Base-by-base conservation (phyloP, 805 yeast species). In the Schizosaccharomyces pombe region DNA sequence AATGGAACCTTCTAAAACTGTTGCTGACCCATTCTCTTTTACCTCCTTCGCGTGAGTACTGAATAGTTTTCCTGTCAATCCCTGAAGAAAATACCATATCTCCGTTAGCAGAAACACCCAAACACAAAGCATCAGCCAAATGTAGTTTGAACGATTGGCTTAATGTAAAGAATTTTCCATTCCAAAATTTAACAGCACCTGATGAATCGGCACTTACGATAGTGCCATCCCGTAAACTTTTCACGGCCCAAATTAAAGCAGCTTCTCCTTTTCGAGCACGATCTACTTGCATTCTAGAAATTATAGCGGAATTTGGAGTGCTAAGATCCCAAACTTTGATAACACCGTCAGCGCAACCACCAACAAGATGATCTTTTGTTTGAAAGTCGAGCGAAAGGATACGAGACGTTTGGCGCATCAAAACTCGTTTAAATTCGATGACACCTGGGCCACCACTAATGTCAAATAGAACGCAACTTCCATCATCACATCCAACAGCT, bases 131-230 rank as follows among this genome's bases (percentile, higher is more conserved):
- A 73, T 91, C 99, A 1, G 95, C 95, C 52, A 82, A 93, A 63
- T 91, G 97, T 9, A 78, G 77, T 59, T 77, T 75, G 65, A 85
- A 86, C 26, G 82, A 77, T 66, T 89, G 97, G 54, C 77, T 71
- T 57, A 91, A 69, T 1, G 95, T 79, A 60, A 78, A 79, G 60
- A 77, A 80, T 52, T 76, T 74, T 58, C 81, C 71, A 62, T 89
- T 95, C 99, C 99, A 91, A 59, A 91, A 75, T 66, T 89, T 89
- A 54, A 91, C 76, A 6, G 83, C 74, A 1, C 99, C 99, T 1
- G 96, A 89, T 4, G 96, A 86, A 68, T 91, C 99, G 55, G 97
- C 98, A 57, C 86, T 78, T n/a, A 85, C 93, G 56, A 91, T 74
- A 64, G 85, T 94, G 53, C 75, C 74, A 47, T 70, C 64, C 4